phyloP scores from a whole-genome alignment of 2,329 filamentous ascomycete species.

The Cryphonectria carpinicola region DNA sequence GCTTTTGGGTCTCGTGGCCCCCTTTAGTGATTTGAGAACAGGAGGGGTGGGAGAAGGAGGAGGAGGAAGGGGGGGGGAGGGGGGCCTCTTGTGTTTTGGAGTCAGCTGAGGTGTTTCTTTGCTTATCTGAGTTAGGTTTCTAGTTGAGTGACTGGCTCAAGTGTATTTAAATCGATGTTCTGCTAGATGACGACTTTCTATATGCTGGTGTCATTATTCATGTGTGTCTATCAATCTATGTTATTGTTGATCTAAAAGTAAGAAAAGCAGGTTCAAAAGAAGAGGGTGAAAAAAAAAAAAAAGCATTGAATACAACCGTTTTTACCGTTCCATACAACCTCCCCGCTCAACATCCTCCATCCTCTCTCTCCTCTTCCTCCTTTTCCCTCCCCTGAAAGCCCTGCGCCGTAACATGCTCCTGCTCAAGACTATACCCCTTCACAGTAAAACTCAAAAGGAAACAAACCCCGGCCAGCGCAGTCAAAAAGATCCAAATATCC shows the following conservation, averaged over 20 bases:
- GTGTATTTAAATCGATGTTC: no score
- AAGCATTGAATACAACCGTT: background rate
- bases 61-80: background rate
- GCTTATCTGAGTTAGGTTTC: no score
- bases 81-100: background rate
- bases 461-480: constrained; percentile 36
- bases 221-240: background rate
- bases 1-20: background rate
- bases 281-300: background rate
- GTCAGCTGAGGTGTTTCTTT: background rate
- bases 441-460: constrained; percentile 36
- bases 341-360: constrained; percentile 5
- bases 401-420: constrained; percentile 40
- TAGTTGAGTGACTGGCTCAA: no score
- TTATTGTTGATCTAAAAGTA: background rate
- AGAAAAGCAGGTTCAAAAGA: background rate
- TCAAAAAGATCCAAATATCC: constrained; percentile 40
- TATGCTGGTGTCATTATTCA: background rate
- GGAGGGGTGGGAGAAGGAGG: no score
- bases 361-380: constrained; percentile 4
- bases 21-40: background rate
- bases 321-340: background rate
- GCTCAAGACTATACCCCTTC: constrained; percentile 38
- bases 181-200: background rate
- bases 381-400: constrained; percentile 31